These are phyloP conservation scores for Brassica carinata DNA, from an alignment of 345 rosid genomes.

Conservation along the genomic window DNA sequence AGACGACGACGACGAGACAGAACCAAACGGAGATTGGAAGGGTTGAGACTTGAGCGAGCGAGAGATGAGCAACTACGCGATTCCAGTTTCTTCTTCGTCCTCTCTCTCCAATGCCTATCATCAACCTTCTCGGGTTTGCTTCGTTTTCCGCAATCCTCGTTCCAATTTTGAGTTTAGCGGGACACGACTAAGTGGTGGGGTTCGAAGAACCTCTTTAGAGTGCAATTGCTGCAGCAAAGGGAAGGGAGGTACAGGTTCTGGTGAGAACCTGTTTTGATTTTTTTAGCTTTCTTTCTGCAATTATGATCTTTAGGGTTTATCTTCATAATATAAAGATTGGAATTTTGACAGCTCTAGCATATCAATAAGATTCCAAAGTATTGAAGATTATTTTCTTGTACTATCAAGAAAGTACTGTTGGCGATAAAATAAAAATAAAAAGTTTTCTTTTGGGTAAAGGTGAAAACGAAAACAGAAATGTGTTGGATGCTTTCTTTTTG, in stretches of 20 bases:
- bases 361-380: background rate
- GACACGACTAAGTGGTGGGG: constrained; percentile 11
- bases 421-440: background rate
- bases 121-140: constrained; percentile 14
- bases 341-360: background rate
- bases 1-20: background rate
- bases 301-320: background rate
- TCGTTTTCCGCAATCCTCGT: constrained; percentile 7
- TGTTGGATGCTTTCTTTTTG: constrained; percentile 90
- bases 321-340: background rate
- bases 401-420: background rate
- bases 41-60: background rate
- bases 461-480: constrained; percentile 60
- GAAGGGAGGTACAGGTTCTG: constrained; percentile 44
- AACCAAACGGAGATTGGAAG: background rate
- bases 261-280: constrained; percentile 22
- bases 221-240: constrained; percentile 43
- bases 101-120: constrained; percentile 11
- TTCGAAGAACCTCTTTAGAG: constrained; percentile 31
- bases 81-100: background rate
- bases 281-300: background rate
- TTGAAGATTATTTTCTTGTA: background rate
- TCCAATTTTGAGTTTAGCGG: constrained; percentile 34
- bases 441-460: constrained; percentile 46
- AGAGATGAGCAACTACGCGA: background rate